Conservation (phyloP, 306 rosid genomes). For the Heteromeles arbutifolia region DNA sequence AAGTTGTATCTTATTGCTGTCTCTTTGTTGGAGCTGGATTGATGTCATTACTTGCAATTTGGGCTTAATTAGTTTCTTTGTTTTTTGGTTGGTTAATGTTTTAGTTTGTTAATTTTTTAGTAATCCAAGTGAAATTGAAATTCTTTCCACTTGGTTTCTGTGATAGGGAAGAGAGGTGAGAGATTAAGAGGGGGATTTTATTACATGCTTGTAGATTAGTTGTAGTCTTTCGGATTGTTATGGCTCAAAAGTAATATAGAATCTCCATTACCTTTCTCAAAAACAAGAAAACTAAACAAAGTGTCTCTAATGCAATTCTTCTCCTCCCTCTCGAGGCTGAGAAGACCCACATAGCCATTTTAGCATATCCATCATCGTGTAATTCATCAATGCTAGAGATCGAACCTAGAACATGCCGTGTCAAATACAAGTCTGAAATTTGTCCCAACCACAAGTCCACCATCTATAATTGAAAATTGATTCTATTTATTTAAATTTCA, state of each 20-base stretch:
- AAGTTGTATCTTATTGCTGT: slow-evolving; percentile 62
- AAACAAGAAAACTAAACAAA: background rate
- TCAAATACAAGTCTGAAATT: too few relatives aligned
- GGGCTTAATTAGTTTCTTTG: slow-evolving; percentile 47
- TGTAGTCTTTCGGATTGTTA: background rate
- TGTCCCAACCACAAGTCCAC: too few relatives aligned
- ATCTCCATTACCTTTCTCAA: background rate
- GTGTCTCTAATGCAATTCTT: background rate
- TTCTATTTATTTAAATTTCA: background rate
- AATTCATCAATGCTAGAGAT: too few relatives aligned
- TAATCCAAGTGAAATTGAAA: background rate
- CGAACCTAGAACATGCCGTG: fast-evolving
- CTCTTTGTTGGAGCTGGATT: slow-evolving; percentile 94
- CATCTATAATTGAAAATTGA: background rate
- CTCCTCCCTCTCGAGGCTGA: too few relatives aligned
- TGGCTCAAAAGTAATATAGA: background rate
- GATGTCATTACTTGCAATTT: slow-evolving; percentile 83
- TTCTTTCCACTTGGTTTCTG: background rate
- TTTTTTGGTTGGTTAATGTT: background rate
- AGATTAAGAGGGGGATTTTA: background rate
- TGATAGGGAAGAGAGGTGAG: too few relatives aligned
- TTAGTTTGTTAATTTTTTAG: background rate
- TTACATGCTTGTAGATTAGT: background rate
- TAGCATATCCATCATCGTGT: fast-evolving
- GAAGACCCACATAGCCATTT: too few relatives aligned